Conservation (phyloP, 345 rosid genomes). For the Passiflora organensis region DNA sequence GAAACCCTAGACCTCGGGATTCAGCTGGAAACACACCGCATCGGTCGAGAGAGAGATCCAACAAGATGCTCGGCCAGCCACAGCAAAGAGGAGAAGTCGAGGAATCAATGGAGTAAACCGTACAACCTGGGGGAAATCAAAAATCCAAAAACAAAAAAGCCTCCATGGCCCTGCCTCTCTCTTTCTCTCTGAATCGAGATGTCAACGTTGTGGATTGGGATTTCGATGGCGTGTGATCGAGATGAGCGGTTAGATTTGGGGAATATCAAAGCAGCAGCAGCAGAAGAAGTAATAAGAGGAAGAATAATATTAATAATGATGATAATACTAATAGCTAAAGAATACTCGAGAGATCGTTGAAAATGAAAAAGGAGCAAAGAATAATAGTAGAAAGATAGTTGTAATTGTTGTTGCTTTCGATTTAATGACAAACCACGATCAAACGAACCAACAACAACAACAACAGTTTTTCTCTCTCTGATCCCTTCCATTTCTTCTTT, state of each 20-base stretch:
- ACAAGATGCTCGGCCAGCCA: not conserved
- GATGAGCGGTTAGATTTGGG: slow-evolving; percentile 52
- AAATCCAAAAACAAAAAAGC: too few relatives aligned
- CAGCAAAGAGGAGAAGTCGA: slow-evolving; percentile 16
- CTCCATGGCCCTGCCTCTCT: too few relatives aligned
- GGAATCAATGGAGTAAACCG: too few relatives aligned
- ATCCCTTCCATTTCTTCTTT: slow-evolving; percentile 12
- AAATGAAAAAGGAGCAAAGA: slow-evolving; percentile 14
- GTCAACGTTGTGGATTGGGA: not conserved
- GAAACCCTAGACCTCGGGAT: not conserved
- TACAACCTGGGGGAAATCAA: too few relatives aligned
- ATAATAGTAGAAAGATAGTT: slow-evolving; percentile 6
- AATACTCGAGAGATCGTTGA: not conserved
- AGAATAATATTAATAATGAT: slow-evolving; percentile 10
- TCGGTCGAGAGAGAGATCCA: too few relatives aligned
- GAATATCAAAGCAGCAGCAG: slow-evolving; percentile 8
- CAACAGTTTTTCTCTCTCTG: slow-evolving; percentile 24
- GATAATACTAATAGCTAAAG: not conserved
- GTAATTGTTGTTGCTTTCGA: slow-evolving; percentile 13
- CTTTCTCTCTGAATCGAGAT: too few relatives aligned
- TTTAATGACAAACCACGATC: slow-evolving; percentile 17
- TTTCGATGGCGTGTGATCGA: slow-evolving; percentile 33
- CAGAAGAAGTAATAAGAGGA: slow-evolving; percentile 24
- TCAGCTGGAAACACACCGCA: too few relatives aligned
- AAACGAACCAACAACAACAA: slow-evolving; percentile 35